Conservation (phyloP, 164 flowering plant species). For the Echeveria elegans region DNA sequence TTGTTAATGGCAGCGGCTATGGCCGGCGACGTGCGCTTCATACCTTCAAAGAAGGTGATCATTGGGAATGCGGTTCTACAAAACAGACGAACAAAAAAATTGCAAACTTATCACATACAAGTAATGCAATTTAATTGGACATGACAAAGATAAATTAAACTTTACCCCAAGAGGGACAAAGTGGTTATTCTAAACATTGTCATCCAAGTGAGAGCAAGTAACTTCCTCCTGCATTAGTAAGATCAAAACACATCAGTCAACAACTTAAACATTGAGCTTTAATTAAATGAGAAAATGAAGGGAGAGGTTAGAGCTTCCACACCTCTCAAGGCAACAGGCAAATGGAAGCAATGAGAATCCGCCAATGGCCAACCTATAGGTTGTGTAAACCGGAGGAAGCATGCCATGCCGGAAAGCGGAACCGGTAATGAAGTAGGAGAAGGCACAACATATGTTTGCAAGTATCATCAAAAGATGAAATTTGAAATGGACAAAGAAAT, state of each 20-base stretch:
- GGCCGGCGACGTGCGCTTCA: not conserved
- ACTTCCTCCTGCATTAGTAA: too few species aligned
- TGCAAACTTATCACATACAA: conserved; percentile 32
- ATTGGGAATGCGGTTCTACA: not conserved
- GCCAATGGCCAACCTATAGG: conserved; percentile 52
- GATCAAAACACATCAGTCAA: too few species aligned
- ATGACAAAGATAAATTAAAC: too few species aligned
- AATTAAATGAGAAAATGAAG: not conserved
- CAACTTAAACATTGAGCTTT: too few species aligned
- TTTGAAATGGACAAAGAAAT: not conserved
- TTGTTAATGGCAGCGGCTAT: not conserved
- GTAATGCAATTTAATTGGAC: not conserved
- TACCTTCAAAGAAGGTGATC: not conserved
- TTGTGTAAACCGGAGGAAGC: conserved; percentile 66
- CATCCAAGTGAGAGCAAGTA: too few species aligned
- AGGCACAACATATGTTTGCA: not conserved
- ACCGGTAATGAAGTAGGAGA: not conserved
- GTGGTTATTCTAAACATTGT: too few species aligned
- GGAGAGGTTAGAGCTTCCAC: too few species aligned
- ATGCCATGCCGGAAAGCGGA: conserved; percentile 27
- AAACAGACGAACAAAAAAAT: conserved; percentile 12
- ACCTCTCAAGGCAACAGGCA: conserved; percentile 81
- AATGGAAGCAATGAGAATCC: conserved; percentile 57
- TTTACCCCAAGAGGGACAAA: too few species aligned
- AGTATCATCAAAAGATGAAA: not conserved